Conservation (phyloP, 441 rosid genomes). For the Omphalea diandra region DNA sequence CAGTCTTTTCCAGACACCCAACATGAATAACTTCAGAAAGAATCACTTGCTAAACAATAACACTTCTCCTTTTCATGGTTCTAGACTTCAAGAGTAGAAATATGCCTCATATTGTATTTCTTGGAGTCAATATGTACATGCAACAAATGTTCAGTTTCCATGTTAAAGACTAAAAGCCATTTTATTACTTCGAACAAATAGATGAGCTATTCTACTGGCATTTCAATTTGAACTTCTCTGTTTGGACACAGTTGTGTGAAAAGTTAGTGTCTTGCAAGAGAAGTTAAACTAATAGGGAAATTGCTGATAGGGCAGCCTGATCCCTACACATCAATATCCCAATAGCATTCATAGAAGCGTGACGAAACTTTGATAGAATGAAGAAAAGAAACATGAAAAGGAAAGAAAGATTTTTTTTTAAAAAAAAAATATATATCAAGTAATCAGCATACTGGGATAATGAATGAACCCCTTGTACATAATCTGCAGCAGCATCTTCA, state of each 20-base stretch:
- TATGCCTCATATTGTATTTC: background rate
- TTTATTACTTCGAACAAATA: background rate
- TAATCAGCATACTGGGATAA: slow-evolving; percentile 97
- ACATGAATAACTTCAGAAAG: background rate
- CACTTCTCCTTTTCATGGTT: background rate
- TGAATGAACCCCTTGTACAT: slow-evolving; percentile 97
- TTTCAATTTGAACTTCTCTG: background rate
- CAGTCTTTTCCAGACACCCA: background rate
- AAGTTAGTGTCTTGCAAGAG: background rate
- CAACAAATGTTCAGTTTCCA: background rate
- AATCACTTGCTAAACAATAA: background rate
- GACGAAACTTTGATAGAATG: background rate
- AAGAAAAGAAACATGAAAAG: background rate
- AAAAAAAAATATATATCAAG: slow-evolving; percentile 50
- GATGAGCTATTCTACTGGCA: background rate
- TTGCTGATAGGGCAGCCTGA: background rate
- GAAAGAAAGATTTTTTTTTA: background rate
- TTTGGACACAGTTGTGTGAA: background rate
- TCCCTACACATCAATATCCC: background rate
- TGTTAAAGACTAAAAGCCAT: slow-evolving; percentile 2
- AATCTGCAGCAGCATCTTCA: slow-evolving; percentile 92
- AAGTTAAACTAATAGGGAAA: background rate
- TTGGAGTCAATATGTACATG: background rate
- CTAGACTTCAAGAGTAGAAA: slow-evolving; percentile 3
- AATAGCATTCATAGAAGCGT: background rate